These are phyloP conservation scores for Diaporthe helianthi DNA, from an alignment of 2,329 filamentous ascomycete species.

Conservation along the genomic window DNA sequence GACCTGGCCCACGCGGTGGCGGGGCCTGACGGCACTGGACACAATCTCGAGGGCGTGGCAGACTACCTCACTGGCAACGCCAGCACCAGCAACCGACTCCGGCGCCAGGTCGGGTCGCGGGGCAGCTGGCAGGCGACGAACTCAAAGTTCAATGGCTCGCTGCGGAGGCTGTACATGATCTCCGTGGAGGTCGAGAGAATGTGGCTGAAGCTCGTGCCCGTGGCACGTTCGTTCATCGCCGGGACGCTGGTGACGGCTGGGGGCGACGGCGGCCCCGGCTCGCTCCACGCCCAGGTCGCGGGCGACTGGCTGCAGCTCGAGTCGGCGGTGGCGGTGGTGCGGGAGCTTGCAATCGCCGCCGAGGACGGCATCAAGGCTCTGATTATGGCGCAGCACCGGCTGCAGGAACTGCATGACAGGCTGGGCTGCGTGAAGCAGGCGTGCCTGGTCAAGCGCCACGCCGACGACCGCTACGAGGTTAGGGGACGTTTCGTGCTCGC, in stretches of 20 bases:
- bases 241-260: neutral
- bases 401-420: neutral
- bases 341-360: neutral
- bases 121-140: neutral
- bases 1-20: neutral
- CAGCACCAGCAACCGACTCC: neutral
- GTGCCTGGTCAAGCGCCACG: neutral
- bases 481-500: neutral
- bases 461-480: neutral
- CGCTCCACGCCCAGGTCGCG: neutral
- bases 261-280: neutral
- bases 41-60: neutral
- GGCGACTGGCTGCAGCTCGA: neutral
- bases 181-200: neutral
- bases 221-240: neutral
- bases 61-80: neutral
- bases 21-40: neutral
- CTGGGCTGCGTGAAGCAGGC: neutral
- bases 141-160: neutral
- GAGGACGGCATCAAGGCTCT: neutral
- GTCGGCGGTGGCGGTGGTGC: neutral
- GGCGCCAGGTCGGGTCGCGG: neutral
- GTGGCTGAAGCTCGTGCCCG: neutral
- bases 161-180: neutral
- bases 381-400: neutral